These are phyloP conservation scores for Gossypium sturtianum DNA, from an alignment of 345 rosid species.

Conservation along the genomic window DNA sequence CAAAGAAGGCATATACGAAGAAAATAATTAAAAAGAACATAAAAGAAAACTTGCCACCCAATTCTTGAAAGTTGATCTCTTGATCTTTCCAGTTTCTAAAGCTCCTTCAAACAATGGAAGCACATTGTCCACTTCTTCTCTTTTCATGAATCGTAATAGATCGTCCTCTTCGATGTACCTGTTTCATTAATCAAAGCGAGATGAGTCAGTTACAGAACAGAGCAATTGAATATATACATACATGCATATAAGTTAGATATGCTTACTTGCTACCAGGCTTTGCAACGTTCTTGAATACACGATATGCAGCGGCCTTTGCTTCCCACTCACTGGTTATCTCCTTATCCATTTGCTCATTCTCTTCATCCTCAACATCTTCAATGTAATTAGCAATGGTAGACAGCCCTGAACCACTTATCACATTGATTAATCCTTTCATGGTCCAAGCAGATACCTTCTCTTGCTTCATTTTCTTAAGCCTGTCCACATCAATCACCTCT, in stretches of 20 bases:
- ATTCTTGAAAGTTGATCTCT: constrained; percentile 47
- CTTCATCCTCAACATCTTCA: constrained; percentile 43
- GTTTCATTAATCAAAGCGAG: constrained; percentile 6
- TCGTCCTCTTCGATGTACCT: constrained; percentile 69
- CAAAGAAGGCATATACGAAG: background rate
- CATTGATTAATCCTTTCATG: constrained; percentile 55
- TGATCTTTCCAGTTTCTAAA: constrained; percentile 48
- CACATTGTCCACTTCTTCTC: constrained; percentile 46
- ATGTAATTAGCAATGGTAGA: constrained; percentile 35
- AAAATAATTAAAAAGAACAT: background rate
- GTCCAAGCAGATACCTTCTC: constrained; percentile 71
- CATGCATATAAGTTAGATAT: background rate
- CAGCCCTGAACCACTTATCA: constrained; percentile 41
- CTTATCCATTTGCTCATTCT: constrained; percentile 31
- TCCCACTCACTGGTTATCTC: constrained; percentile 70
- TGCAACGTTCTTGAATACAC: constrained; percentile 56
- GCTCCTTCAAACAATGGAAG: constrained; percentile 52
- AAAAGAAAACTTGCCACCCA: constrained; percentile 48
- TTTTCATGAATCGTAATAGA: constrained; percentile 55
- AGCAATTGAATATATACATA: constrained; percentile 1
- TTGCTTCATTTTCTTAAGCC: constrained; percentile 54
- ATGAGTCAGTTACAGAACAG: background rate
- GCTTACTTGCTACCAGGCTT: constrained; percentile 50
- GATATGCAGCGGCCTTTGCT: constrained; percentile 60
- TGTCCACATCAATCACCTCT: constrained; percentile 58